Base-by-base conservation (phyloP, 192 early-diverging fungal species). In the Coemansia sp. region DNA sequence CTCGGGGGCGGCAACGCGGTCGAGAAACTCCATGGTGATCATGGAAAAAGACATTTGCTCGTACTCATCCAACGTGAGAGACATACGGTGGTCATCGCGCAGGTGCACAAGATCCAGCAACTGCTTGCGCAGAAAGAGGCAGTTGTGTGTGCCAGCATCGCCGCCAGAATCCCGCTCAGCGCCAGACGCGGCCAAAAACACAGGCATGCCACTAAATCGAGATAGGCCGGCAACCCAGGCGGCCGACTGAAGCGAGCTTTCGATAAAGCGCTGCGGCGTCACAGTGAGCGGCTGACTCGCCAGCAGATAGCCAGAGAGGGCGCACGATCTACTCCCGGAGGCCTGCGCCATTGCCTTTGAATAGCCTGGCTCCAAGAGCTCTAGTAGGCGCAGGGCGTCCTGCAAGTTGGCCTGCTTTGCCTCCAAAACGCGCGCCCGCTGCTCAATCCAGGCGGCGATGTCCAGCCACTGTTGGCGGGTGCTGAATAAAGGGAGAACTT, bases 1-100 rank as follows among this genome's bases (percentile, higher is more conserved):
- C 65, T 92, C 89, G 20, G 86, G 79, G 4, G 89, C 78, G 0
- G 80, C 71, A 6, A 85, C 87, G 8, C 88, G 78, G 60, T 91
- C 89, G 27, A 92, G 74, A 27, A 92, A 63, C 49, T 85, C 80
- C 22, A 85, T 69, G 24, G 89, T 85, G 32, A 80, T 73, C 11
- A 38, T 52, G 22, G 69, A 70, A 37, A 84, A 86, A 6, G 74
- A 72, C 27, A 83, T 52, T 64, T 79, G 66, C 13, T 74, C 79
- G 63, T 90, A 89, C 27, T 86, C 83, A 16, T 78, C 73, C 27
- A 91, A 74, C 1, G 72, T 52, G 11, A 88, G 63, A 5, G 43
- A 52, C 59, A 86, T 66, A 9, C 62, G 59, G 65, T 89, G 89
- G 50, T 62, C 29, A 10, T 79, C 75, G 68, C 86, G 86, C 9